phyloP scores from a whole-genome alignment of 805 yeast species.

The Cyberlindnera americana region DNA sequence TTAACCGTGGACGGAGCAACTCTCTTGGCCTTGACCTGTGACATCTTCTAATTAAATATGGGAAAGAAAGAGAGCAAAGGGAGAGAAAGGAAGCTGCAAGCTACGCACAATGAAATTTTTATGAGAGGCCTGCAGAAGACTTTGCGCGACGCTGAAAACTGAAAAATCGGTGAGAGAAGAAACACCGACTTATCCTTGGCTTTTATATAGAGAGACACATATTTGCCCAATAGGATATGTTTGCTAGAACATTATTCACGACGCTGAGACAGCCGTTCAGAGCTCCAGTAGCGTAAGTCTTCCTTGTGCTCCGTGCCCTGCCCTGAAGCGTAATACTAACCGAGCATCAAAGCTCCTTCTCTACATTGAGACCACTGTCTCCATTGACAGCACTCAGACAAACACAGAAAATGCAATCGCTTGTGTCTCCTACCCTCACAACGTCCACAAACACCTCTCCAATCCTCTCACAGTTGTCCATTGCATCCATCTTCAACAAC shows the following conservation, averaged over 20 bases:
- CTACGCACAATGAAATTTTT: too few relatives aligned
- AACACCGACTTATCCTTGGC: too few relatives aligned
- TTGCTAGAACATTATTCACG: constrained; percentile 10
- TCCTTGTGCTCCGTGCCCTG: too few relatives aligned
- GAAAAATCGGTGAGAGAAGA: too few relatives aligned
- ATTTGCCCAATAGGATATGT: too few relatives aligned
- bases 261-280: constrained; percentile 7
- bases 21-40: constrained; percentile 18
- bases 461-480: constrained; percentile 11
- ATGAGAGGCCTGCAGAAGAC: too few relatives aligned
- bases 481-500: constrained; percentile 29
- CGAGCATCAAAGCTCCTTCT: constrained; percentile 18
- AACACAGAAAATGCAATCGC: constrained; percentile 17
- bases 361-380: constrained; percentile 19
- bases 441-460: constrained; percentile 17
- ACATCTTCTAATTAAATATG: constrained; percentile 3
- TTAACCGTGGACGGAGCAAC: constrained; percentile 24
- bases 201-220: too few relatives aligned
- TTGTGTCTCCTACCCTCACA: constrained; percentile 24
- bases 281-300: constrained; percentile 9
- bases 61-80: neutral
- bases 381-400: constrained; percentile 24
- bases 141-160: too few relatives aligned
- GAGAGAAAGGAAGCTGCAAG: too few relatives aligned
- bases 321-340: too few relatives aligned